Evolutionary conservation across 2,329 filamentous ascomycete genomes (phyloP), one percentile per base, ranked within the genome.

Genomic region (Paecilomyces sp.): DNA sequence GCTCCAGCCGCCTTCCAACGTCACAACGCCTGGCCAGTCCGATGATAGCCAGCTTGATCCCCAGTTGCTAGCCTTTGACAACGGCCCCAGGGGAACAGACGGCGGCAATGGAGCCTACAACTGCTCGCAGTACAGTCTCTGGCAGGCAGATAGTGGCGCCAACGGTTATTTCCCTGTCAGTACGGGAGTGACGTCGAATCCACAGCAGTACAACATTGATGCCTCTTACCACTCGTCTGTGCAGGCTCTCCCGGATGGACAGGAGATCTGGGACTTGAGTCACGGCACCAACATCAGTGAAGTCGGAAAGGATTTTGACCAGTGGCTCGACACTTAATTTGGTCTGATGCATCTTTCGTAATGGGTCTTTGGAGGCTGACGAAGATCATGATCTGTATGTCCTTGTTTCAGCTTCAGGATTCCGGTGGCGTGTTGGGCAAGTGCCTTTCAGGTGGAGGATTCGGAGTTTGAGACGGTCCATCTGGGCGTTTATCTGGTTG

Each of bases 231-330:
- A 70, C 57, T 64, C 65, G 8, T 66, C 63, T 7, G 58, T 71
- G 58, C 67, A 78, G 58, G 68, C 72, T 50, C 59, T 72, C 65
- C 61, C 75, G 67, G 67, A 72, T 62, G 59, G 67, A 50, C 66
- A 72, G 65, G 69, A 72, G 65, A 56, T 66, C 41, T 77, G 75
- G 67, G 75, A 76, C 67, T 68, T 76, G 4, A 71, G 72, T 55
- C 67, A 72, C 25, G 72, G 64, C 33, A 67, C 75, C 58, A 65
- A 59, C 41, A 67, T 74, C n/a, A 66, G 75, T 58, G 74, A 79
- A 54, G 68, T 73, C 56, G 73, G 72, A 50, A 74, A 76, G 18
- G 77, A 81, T 54, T 79, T 80, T 61, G 78, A 80, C 54, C 75
- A 77, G 55, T 80, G 78, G 78, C 70, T 81, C 63, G 66, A 47